Percentiles rank a stretch among this genome's conserved stretches.
These are phyloP conservation scores for Fusarium chaquense DNA, from an alignment of 2,329 filamentous ascomycete genomes.

Conservation along the genomic window DNA sequence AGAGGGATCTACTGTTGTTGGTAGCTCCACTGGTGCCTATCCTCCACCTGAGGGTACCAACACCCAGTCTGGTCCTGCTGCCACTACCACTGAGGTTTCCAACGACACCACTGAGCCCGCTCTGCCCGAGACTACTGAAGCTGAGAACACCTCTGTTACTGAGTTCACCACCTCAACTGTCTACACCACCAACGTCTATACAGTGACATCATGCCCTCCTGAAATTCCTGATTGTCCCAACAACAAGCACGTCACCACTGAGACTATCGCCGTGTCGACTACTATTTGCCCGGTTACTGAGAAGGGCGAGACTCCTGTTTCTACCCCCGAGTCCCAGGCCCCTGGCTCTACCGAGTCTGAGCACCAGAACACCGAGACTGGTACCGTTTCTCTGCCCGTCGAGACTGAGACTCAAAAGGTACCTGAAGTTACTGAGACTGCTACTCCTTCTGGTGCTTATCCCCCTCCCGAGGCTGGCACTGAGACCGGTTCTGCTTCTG, in stretches of 20 bases:
- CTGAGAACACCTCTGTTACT: slow-evolving; percentile 18
- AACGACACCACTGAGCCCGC: slow-evolving; percentile 19
- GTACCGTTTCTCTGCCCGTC: not conserved
- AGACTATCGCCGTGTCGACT: slow-evolving; percentile 43
- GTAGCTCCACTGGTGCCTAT: slow-evolving; percentile 14
- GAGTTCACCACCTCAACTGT: slow-evolving; percentile 35
- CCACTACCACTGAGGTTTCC: slow-evolving; percentile 16
- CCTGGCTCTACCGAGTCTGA: slow-evolving; percentile 13
- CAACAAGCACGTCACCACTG: slow-evolving; percentile 31
- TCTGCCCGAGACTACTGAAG: not conserved
- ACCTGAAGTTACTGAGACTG: not conserved
- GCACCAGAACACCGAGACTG: slow-evolving; percentile 12
- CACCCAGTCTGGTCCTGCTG: not conserved
- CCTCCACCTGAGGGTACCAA: slow-evolving; percentile 20
- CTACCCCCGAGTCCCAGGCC: slow-evolving; percentile 10
- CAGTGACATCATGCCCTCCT: slow-evolving; percentile 38
- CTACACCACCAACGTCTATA: slow-evolving; percentile 43
- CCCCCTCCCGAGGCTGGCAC: not conserved
- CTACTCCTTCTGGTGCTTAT: not conserved
- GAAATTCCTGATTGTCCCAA: slow-evolving; percentile 40
- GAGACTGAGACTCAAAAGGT: not conserved
- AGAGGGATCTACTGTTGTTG: slow-evolving; percentile 23
- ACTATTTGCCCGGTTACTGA: slow-evolving; percentile 43
- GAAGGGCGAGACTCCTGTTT: slow-evolving; percentile 21
- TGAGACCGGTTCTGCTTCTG: slow-evolving; percentile 1